These are phyloP conservation scores for Cornus controversa DNA, from an alignment of 148 eudicot species.

Conservation along the genomic window DNA sequence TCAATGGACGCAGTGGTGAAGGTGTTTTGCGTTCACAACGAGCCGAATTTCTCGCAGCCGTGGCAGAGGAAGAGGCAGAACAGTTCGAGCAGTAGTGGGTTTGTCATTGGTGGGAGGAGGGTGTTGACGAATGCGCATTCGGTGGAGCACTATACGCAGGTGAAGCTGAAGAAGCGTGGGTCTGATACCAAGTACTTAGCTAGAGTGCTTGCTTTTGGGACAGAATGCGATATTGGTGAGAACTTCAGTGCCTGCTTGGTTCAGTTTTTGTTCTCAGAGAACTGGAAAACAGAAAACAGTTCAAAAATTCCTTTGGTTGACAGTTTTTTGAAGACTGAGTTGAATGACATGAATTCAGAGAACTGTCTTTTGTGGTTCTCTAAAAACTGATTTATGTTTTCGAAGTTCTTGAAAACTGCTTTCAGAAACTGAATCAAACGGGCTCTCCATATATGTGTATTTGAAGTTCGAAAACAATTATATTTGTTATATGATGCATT, in stretches of 20 bases:
- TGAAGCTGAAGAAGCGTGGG: constrained; percentile 82
- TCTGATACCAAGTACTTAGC: constrained; percentile 84
- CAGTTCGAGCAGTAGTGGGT: constrained; percentile 88
- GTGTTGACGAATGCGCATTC: constrained; percentile 89
- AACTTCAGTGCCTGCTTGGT: background rate
- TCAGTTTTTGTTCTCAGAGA: too few relatives aligned
- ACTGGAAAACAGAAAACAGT: too few relatives aligned
- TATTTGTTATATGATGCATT: too few relatives aligned
- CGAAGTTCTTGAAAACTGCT: too few relatives aligned
- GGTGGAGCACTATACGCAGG: constrained; percentile 83
- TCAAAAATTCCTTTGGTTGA: too few relatives aligned
- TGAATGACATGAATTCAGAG: too few relatives aligned
- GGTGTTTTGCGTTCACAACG: constrained; percentile 83
- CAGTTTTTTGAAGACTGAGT: too few relatives aligned
- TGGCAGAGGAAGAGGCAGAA: constrained; percentile 90
- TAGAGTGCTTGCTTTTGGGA: constrained; percentile 81
- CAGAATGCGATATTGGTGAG: constrained; percentile 87
- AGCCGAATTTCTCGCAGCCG: constrained; percentile 86
- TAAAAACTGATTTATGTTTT: too few relatives aligned
- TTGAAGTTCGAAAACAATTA: too few relatives aligned
- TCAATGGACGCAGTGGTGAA: constrained; percentile 89
- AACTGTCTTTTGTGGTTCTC: too few relatives aligned
- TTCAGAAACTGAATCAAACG: too few relatives aligned
- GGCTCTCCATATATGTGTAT: too few relatives aligned
- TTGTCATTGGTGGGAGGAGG: constrained; percentile 69